Base-by-base conservation (phyloP, 768 basidiomycete species). In the Pleurotus salmoneostramineus region DNA sequence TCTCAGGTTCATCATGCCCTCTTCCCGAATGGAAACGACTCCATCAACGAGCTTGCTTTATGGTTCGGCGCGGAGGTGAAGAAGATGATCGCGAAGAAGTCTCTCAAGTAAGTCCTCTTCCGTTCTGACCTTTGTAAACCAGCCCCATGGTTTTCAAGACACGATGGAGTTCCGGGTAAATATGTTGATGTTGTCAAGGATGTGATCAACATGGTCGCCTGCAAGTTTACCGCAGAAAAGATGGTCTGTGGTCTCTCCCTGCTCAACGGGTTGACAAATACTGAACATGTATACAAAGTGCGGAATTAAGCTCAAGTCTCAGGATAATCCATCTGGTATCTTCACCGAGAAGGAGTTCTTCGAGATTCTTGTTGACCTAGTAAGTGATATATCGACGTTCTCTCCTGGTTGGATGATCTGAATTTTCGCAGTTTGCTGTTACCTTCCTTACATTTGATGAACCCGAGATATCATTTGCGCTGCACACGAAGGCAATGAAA, bases 111-210 rank as follows among this genome's bases (percentile, higher is more conserved):
- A 40, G 37, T n/a, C 1, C 8, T 40, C 3, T 3, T 8, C 3
- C 37, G 3, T 40, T 40, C 1, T 3, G 37, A 2, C n/a, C 2
- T 3, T 40, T 40, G 37, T 1, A 3, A 1, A 27, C 3, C 21
- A 27, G 21, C 3, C 37, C 3, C 37, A 40, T 40, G 10, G 2
- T 2, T 40, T 8, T 10, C 1, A 10, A 66, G 66, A 34, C 71
- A 72, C 50, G 58, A 66, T 14, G 69, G 69, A 35, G 58, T 70
- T 14, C 61, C 68, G 7, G 74, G 72, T 35, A 69, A 62, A 43
- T 73, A 72, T 34, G 64, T 83, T 56, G 78, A 84, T 61, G 71
- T 83, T 58, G 75, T 80, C 15, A 69, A 72, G 43, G 77, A 81
- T 56, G 80, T 83, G 5, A 70, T 79, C 64, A 80, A 81, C 54